A percentile compares a stretch with the other conserved stretches of the same genome.
phyloP scores from a whole-genome alignment of 2,329 filamentous ascomycete species.

The Verticillium nonalfalfae region DNA sequence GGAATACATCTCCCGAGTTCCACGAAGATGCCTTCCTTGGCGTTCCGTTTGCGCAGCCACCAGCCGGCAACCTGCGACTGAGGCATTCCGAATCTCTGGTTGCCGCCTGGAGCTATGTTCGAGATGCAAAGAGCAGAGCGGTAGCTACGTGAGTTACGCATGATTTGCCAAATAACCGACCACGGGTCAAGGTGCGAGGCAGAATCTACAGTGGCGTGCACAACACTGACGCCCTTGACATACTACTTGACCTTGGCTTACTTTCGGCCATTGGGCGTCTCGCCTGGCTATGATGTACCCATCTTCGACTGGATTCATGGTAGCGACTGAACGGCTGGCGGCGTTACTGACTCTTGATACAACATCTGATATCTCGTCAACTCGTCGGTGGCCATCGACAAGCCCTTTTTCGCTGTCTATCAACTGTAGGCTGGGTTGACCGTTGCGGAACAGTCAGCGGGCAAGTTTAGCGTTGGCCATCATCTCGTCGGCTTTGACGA shows the following conservation, averaged over 20 bases:
- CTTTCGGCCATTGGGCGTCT: slow-evolving; percentile 13
- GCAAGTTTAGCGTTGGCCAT: slow-evolving; percentile 23
- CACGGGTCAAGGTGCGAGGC: neutral
- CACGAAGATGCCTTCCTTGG: neutral
- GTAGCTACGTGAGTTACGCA: neutral
- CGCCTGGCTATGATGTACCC: slow-evolving; percentile 4
- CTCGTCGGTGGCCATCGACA: neutral
- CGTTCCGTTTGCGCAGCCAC: neutral
- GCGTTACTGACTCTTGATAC: slow-evolving; percentile 1
- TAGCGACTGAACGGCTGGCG: slow-evolving; percentile 20
- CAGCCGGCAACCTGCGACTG: neutral
- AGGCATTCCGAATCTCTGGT: neutral
- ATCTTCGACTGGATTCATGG: slow-evolving; percentile 11
- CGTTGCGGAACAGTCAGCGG: slow-evolving; percentile 51
- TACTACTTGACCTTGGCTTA: slow-evolving; percentile 16
- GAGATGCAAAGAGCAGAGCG: neutral
- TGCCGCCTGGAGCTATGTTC: neutral
- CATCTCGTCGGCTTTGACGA: neutral
- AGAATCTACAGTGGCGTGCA: slow-evolving; percentile 8
- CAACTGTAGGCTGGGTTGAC: slow-evolving; percentile 29
- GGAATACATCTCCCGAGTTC: neutral
- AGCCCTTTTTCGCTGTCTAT: slow-evolving; percentile 2
- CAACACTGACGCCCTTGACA: slow-evolving; percentile 22
- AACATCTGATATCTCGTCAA: slow-evolving; percentile 3
- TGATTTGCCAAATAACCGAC: neutral